Conservation (phyloP, 108 stramenopile species). For the Nitzschia sp. region DNA sequence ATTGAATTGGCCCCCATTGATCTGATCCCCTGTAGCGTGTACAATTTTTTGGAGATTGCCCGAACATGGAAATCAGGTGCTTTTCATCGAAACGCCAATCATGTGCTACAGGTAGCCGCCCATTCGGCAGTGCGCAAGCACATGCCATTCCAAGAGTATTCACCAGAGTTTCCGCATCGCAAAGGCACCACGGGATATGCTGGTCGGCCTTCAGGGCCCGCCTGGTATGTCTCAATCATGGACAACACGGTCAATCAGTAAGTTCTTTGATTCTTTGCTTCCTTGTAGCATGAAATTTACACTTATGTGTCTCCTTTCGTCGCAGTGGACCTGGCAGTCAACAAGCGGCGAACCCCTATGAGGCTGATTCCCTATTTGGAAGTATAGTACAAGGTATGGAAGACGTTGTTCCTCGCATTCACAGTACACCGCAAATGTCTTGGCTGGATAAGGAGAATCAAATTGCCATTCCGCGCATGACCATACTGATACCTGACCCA, state of each 20-base stretch:
- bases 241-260: slow-evolving; percentile 75
- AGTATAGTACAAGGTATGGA: slow-evolving; percentile 67
- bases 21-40: slow-evolving; percentile 69
- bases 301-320: background rate
- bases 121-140: slow-evolving; percentile 21
- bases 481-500: slow-evolving; percentile 45
- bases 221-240: slow-evolving; percentile 70
- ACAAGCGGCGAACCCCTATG: slow-evolving; percentile 81
- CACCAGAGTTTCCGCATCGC: slow-evolving; percentile 67
- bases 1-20: slow-evolving; percentile 71
- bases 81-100: slow-evolving; percentile 81
- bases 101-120: slow-evolving; percentile 76
- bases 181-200: slow-evolving; percentile 85
- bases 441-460: slow-evolving; percentile 57
- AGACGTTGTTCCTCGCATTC: slow-evolving; percentile 58
- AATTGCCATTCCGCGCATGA: slow-evolving; percentile 58
- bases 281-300: background rate
- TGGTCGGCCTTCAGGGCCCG: slow-evolving; percentile 83
- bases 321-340: slow-evolving; percentile 69
- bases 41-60: slow-evolving; percentile 79
- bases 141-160: slow-evolving; percentile 88
- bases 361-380: slow-evolving; percentile 90
- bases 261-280: background rate
- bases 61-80: slow-evolving; percentile 60
- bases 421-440: slow-evolving; percentile 52